Conservation (phyloP, 768 basidiomycete species). For the Tricholoma matsutake region DNA sequence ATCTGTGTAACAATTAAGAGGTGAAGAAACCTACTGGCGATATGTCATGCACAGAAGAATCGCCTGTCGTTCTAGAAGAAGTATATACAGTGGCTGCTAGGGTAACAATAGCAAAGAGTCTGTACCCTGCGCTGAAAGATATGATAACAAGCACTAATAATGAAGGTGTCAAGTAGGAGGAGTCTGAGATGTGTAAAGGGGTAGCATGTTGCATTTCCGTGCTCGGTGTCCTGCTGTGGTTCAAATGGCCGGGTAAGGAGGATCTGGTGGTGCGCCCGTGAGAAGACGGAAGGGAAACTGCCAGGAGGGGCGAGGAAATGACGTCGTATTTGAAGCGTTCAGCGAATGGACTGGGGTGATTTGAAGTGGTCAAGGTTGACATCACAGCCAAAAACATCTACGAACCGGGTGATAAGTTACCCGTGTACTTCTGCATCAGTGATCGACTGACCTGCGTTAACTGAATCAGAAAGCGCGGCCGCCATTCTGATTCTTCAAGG, state of each 20-base stretch:
- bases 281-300: conserved; percentile 42
- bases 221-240: conserved; percentile 44
- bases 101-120: conserved; percentile 36
- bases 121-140: conserved; percentile 43
- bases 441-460: conserved; percentile 38
- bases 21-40: conserved; percentile 42
- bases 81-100: conserved; percentile 38
- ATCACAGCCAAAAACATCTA: conserved; percentile 40
- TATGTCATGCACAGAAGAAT: conserved; percentile 46
- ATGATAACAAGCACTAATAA: conserved; percentile 36
- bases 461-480: conserved; percentile 32
- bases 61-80: conserved; percentile 25
- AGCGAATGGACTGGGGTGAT: conserved; percentile 49
- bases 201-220: conserved; percentile 23
- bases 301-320: conserved; percentile 76
- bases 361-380: conserved; percentile 30
- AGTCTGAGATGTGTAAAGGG: conserved; percentile 26
- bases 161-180: conserved; percentile 39
- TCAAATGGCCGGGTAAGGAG: conserved; percentile 48
- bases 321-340: conserved; percentile 85
- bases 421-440: not conserved
- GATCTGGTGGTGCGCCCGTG: conserved; percentile 31
- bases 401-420: conserved; percentile 8
- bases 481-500: conserved; percentile 30
- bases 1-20: not conserved